phyloP scores from a whole-genome alignment of 2,329 filamentous ascomycete genomes.

The Hymenoscyphus scutula region DNA sequence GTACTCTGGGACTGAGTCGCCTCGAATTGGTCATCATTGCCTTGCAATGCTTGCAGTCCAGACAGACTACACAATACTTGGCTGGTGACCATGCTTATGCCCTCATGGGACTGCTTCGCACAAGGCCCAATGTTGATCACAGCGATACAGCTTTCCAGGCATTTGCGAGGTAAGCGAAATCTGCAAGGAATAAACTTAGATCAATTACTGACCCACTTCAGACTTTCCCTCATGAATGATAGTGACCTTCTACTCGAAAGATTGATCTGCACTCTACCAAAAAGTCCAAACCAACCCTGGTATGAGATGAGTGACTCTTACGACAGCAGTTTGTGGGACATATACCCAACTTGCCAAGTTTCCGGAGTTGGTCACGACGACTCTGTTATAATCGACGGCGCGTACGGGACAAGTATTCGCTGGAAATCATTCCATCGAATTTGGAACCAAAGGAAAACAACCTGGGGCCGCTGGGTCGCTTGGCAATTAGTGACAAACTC shows the following conservation, averaged over 20 bases:
- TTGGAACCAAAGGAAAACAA: slow-evolving; percentile 12
- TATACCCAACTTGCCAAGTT: slow-evolving; percentile 35
- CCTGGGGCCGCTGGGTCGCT: too few species aligned
- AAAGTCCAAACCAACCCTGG: slow-evolving; percentile 13
- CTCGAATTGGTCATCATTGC: slow-evolving; percentile 32
- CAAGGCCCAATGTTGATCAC: slow-evolving; percentile 28
- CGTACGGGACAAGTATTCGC: slow-evolving; percentile 35
- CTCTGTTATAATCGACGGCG: slow-evolving; percentile 35
- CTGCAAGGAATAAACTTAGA: too few species aligned
- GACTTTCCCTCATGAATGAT: slow-evolving; percentile 36
- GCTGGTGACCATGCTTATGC: slow-evolving; percentile 33
- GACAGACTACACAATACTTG: slow-evolving; percentile 14
- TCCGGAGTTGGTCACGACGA: slow-evolving; percentile 35
- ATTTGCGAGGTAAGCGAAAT: slow-evolving; percentile 23
- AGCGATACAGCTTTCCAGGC: slow-evolving; percentile 34
- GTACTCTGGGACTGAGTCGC: slow-evolving; percentile 29
- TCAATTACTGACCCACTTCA: too few species aligned
- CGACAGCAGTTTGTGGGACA: slow-evolving; percentile 35
- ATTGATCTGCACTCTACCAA: slow-evolving; percentile 29
- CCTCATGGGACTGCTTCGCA: slow-evolving; percentile 33
- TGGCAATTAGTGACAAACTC: too few species aligned
- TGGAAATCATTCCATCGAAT: slow-evolving; percentile 36
- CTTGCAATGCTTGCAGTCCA: slow-evolving; percentile 28
- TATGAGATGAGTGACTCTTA: slow-evolving; percentile 27
- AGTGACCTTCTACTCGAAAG: slow-evolving; percentile 36